These are phyloP conservation scores for Phoma sp. DNA, from an alignment of 2,329 filamentous ascomycete genomes.

Conservation along the genomic window DNA sequence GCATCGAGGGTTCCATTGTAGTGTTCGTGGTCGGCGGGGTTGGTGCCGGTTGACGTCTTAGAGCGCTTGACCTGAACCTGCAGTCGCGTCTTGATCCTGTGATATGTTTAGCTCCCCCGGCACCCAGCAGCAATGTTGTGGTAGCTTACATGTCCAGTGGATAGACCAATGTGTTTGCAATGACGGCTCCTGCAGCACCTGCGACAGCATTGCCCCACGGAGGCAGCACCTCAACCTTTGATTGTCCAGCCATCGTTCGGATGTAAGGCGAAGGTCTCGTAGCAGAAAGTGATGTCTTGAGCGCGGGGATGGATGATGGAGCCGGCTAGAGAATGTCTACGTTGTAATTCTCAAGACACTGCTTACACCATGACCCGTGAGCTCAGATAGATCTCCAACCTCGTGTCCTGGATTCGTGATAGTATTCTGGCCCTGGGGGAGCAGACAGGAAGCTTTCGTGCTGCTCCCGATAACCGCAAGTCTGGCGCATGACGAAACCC, in stretches of 20 bases:
- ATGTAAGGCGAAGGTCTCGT: not conserved
- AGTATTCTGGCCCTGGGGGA: constrained; percentile 2
- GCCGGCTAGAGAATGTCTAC: constrained; percentile 2
- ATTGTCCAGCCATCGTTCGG: constrained; percentile 59
- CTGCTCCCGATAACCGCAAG: constrained; percentile 27
- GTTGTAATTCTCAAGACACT: not conserved
- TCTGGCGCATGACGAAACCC: constrained; percentile 34
- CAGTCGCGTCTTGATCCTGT: constrained; percentile 90
- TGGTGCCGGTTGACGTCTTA: constrained; percentile 47
- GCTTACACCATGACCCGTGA: constrained; percentile 7
- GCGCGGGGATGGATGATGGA: not conserved
- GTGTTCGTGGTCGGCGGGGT: constrained; percentile 66
- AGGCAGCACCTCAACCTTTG: constrained; percentile 74
- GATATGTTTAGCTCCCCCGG: constrained; percentile 10
- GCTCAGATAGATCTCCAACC: not conserved
- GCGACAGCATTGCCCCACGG: constrained; percentile 94
- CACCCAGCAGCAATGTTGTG: not conserved
- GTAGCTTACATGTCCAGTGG: constrained; percentile 87
- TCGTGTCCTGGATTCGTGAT: constrained; percentile 1
- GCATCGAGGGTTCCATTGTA: constrained; percentile 91
- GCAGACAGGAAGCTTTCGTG: constrained; percentile 25
- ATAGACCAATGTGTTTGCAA: constrained; percentile 95
- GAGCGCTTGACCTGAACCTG: constrained; percentile 86
- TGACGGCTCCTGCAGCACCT: constrained; percentile 88
- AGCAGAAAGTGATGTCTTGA: not conserved